Evolutionary conservation across 495 filamentous ascomycete genomes (phyloP).

Genomic region (Aspergillus indologenus): DNA sequence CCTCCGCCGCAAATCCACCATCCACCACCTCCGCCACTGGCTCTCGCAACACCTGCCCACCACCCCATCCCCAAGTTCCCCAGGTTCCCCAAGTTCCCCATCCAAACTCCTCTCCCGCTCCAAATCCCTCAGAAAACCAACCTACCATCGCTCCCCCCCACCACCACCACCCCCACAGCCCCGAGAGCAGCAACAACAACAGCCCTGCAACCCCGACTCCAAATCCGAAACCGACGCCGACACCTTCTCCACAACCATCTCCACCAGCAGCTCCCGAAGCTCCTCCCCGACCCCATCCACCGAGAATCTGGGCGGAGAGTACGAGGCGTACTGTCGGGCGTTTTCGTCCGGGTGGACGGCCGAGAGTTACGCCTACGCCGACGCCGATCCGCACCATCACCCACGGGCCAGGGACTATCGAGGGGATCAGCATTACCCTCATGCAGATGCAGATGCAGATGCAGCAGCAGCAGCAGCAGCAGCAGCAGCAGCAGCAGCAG

Average conservation of each 20-base stretch:
- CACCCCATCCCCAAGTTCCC: background rate
- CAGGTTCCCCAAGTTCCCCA: background rate
- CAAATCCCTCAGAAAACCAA: background rate
- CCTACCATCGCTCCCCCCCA: too few relatives aligned
- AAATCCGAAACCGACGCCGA: slow-evolving; percentile 4
- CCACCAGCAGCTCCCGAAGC: background rate
- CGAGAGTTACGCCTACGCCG: background rate
- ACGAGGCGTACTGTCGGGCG: slow-evolving; percentile 22
- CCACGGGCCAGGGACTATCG: too few relatives aligned
- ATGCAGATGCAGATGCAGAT: background rate
- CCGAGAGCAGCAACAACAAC: background rate
- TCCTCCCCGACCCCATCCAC: background rate
- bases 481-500: background rate
- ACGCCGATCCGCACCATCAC: too few relatives aligned
- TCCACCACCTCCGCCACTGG: slow-evolving; percentile 5
- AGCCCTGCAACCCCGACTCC: background rate
- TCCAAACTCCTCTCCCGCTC: background rate
- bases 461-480: background rate
- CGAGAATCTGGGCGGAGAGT: background rate
- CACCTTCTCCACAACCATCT: background rate
- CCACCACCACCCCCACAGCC: too few relatives aligned
- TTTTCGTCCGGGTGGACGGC: slow-evolving; percentile 15
- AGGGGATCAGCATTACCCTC: too few relatives aligned
- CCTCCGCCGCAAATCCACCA: background rate
- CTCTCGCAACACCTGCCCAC: background rate